Base-by-base conservation (phyloP, 345 rosid species). In the Adansonia digitata region DNA sequence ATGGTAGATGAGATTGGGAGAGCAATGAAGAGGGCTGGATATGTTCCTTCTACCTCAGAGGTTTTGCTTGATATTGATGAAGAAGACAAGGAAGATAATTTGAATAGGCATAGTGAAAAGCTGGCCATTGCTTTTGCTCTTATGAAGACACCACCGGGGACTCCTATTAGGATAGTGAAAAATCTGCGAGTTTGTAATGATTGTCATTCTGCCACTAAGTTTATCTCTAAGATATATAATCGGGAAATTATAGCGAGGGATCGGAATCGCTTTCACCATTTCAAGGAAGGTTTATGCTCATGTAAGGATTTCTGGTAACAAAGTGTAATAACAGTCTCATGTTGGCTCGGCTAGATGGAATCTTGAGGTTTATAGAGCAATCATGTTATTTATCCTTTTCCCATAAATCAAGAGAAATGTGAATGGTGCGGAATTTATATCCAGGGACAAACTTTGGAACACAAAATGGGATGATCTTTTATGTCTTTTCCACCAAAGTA, bases 71-170 rank as follows among this genome's bases (percentile, higher is more conserved):
- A 88, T 67, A 85, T 87, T 56, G 83, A 84, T 60, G 86, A 81
- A 61, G 92, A 88, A 80, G 92, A 88, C 66, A 82, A 85, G 72
- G 90, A 85, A 83, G 89, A 81, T 51, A 82, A 85, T 48, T 68
- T 84, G 37, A 86, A 84, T 77, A 81, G 80, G 78, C 92, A 88
- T n/a, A 81, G 90, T 11, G 92, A 88, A 73, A 86, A 85, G 77
- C 69, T 88, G 75, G 92, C 90, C 27, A 86, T 88, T 74, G 84
- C 86, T 52, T 88, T 87, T 80, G 90, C 85, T 12, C 85, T 88
- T 59, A 52, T 87, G 43, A 85, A 69, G 78, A 84, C 88, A 39
- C 76, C 83, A 24, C 35, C 2, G 51, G 3, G 3, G 15, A 46
- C 13, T 15, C 52, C 87, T 45, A 83, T 87, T 56, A 82, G 89